Percentiles rank a stretch among this genome's conserved stretches.
Conservation (phyloP, 2,329 filamentous ascomycete species). For the Alternaria metachromatica region DNA sequence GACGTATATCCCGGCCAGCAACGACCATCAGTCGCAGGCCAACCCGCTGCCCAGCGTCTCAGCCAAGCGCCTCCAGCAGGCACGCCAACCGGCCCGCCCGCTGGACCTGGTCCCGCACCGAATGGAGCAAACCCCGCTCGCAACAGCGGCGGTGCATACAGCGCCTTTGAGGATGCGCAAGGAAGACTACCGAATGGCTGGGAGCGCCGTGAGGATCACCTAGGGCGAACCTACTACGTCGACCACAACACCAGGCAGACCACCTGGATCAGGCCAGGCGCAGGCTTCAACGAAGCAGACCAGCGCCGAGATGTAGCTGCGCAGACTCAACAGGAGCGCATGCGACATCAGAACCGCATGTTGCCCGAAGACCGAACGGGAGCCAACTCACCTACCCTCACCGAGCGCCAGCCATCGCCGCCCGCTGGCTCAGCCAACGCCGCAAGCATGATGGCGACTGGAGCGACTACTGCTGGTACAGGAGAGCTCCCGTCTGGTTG, state of each 20-base stretch:
- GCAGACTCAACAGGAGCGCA: conserved; percentile 89
- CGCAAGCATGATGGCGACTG: conserved; percentile 90
- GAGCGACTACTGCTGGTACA: conserved; percentile 90
- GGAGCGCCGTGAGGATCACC: conserved; percentile 94
- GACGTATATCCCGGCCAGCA: conserved; percentile 47
- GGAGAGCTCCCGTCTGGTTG: conserved; percentile 94
- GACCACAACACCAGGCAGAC: conserved; percentile 97
- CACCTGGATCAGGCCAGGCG: conserved; percentile 92
- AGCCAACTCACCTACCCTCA: conserved; percentile 83
- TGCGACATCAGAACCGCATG: conserved; percentile 93
- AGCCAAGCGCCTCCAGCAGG: conserved; percentile 40
- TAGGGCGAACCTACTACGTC: conserved; percentile 96
- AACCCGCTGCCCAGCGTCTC: conserved; percentile 34
- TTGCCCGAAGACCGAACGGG: conserved; percentile 95
- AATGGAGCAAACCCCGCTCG: conserved; percentile 54
- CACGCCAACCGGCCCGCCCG: conserved; percentile 54
- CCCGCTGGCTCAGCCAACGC: conserved; percentile 58
- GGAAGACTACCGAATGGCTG: conserved; percentile 90
- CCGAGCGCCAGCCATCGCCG: conserved; percentile 56
- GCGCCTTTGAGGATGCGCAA: conserved; percentile 95
- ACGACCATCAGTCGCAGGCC: conserved; percentile 32
- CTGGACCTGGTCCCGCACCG: conserved; percentile 24
- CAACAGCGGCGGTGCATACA: conserved; percentile 60
- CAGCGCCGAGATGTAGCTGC: conserved; percentile 83
- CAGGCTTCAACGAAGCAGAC: conserved; percentile 75